Conservation (phyloP, 176 grass and related monocot species). For the Carex parvula region DNA sequence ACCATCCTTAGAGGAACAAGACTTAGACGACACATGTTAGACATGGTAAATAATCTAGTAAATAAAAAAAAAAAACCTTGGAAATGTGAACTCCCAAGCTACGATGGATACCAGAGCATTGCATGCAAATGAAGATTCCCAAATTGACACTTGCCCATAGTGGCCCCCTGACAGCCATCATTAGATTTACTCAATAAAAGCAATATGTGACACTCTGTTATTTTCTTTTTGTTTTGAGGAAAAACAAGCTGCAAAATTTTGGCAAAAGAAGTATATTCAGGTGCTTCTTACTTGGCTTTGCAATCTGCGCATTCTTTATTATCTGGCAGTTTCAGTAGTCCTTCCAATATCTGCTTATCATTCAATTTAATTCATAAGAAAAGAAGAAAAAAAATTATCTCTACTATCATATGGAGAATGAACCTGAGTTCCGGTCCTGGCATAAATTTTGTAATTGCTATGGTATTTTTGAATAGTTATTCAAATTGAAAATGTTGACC, state of each 20-base stretch:
- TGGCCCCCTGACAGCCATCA: slow-evolving; percentile 57
- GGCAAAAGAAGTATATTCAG: background rate
- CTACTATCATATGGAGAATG: background rate
- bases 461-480: background rate
- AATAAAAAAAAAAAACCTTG: slow-evolving; percentile 47
- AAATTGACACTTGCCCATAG: slow-evolving; percentile 97
- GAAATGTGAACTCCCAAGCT: slow-evolving; percentile 98
- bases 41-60: background rate
- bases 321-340: slow-evolving; percentile 71
- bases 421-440: background rate
- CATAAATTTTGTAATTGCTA: background rate
- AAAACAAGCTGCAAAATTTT: background rate
- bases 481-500: background rate
- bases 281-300: slow-evolving; percentile 77
- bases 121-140: slow-evolving; percentile 97
- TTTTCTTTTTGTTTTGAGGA: background rate
- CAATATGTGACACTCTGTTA: background rate
- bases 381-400: background rate
- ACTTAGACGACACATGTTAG: background rate
- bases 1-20: background rate
- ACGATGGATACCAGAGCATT: slow-evolving; percentile 97
- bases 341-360: slow-evolving; percentile 66
- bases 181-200: background rate
- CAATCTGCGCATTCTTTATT: slow-evolving; percentile 97
- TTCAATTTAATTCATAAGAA: slow-evolving; percentile 8